phyloP scores from a whole-genome alignment of 2,329 filamentous ascomycete genomes.

The Penicillium griseofulvum region DNA sequence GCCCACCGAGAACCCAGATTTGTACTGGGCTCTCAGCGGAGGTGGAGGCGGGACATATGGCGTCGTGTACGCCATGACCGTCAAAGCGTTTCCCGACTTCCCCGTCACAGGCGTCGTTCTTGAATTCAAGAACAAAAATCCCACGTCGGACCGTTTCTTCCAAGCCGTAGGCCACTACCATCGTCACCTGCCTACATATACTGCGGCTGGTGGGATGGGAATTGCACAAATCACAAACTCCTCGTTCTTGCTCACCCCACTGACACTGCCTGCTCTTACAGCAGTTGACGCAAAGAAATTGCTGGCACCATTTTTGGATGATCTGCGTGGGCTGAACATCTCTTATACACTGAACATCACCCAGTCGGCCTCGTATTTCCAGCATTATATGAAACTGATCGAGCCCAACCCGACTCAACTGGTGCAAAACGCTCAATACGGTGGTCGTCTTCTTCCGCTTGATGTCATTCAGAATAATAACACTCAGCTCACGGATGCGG shows the following conservation, averaged over 20 bases:
- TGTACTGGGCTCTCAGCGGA: constrained; percentile 63
- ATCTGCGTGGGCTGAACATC: constrained; percentile 5
- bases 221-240: constrained; percentile 8
- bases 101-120: constrained; percentile 46
- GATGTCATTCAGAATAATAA: background rate
- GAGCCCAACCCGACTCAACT: background rate
- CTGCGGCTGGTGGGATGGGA: constrained; percentile 11
- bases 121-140: constrained; percentile 35
- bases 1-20: constrained; percentile 49
- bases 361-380: constrained; percentile 7
- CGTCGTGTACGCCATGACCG: constrained; percentile 55
- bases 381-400: constrained; percentile 1
- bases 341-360: constrained; percentile 1
- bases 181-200: constrained; percentile 7
- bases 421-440: constrained; percentile 6
- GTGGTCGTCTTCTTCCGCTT: constrained; percentile 7
- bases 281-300: constrained; percentile 2
- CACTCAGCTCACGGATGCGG: constrained; percentile 1
- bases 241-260: constrained; percentile 9
- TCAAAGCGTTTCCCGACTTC: constrained; percentile 48
- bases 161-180: constrained; percentile 16
- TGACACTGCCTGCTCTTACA: constrained; percentile 6
- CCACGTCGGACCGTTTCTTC: constrained; percentile 49
- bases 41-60: constrained; percentile 60
- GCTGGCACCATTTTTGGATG: constrained; percentile 2